Conservation (phyloP, 2,329 filamentous ascomycete species). For the Claviceps purpurea region DNA sequence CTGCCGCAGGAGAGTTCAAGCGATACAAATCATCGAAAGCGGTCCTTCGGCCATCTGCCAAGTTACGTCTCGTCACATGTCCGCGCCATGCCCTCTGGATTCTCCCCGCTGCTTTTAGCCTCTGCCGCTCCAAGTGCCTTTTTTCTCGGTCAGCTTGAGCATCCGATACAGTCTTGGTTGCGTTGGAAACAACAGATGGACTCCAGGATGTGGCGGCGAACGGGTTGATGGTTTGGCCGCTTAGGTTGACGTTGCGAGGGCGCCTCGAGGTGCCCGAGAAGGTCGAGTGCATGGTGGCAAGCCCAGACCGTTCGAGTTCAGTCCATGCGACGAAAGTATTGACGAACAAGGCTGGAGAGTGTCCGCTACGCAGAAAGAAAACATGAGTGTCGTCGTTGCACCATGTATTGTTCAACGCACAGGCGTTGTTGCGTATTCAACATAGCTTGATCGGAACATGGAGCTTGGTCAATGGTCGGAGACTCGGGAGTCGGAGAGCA, state of each 20-base stretch:
- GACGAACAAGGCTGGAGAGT: neutral
- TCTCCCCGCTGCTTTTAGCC: slow-evolving; percentile 55
- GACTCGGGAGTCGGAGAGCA: neutral
- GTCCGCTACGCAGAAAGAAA: neutral
- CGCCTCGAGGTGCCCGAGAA: slow-evolving; percentile 82
- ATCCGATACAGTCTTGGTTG: slow-evolving; percentile 66
- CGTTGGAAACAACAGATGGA: slow-evolving; percentile 42
- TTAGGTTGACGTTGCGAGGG: slow-evolving; percentile 85
- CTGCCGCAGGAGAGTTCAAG: slow-evolving; percentile 15
- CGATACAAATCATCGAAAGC: slow-evolving; percentile 50
- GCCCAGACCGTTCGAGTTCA: neutral
- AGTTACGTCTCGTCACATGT: slow-evolving; percentile 44
- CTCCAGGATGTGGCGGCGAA: slow-evolving; percentile 54
- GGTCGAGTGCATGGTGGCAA: slow-evolving; percentile 62
- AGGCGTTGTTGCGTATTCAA: neutral
- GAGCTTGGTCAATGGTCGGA: too few species aligned
- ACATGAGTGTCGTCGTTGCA: neutral
- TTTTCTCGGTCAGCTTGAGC: slow-evolving; percentile 76
- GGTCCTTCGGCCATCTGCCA: slow-evolving; percentile 43
- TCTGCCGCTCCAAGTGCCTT: slow-evolving; percentile 69
- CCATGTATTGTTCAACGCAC: neutral
- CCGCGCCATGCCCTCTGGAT: slow-evolving; percentile 81
- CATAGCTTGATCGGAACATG: too few species aligned
- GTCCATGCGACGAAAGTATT: neutral
- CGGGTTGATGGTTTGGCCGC: slow-evolving; percentile 68